Percentiles rank a stretch among this genome's conserved stretches.
phyloP scores from a whole-genome alignment of 768 basidiomycete species.

The Mycena metata region DNA sequence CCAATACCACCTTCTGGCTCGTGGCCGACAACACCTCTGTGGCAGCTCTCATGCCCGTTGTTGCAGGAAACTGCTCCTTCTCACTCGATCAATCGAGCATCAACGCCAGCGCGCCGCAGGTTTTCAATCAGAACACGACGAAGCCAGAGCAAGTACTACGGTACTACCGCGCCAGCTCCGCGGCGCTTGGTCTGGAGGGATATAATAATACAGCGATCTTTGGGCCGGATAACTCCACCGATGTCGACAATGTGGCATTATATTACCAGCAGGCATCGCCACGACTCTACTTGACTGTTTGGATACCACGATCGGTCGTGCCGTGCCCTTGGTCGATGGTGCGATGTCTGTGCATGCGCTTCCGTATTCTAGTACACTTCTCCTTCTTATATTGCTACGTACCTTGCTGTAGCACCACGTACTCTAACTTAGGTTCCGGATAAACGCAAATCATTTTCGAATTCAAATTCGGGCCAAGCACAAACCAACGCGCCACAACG shows the following conservation, averaged over 20 bases:
- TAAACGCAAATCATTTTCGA: too few relatives aligned
- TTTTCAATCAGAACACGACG: conserved; percentile 49
- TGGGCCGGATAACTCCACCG: conserved; percentile 42
- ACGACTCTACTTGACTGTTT: conserved; percentile 59
- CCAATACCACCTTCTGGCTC: conserved; percentile 56
- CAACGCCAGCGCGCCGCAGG: conserved; percentile 43
- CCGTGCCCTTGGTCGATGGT: conserved; percentile 26
- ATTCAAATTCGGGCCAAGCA: too few relatives aligned
- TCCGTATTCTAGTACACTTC: too few relatives aligned
- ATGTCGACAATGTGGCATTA: conserved; percentile 44
- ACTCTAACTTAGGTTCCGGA: too few relatives aligned
- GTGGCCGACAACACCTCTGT: conserved; percentile 63
- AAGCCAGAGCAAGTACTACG: conserved; percentile 66
- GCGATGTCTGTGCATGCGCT: neutral
- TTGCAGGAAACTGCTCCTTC: conserved; percentile 57
- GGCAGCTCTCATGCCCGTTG: conserved; percentile 51
- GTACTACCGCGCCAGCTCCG: conserved; percentile 71
- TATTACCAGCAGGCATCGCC: conserved; percentile 60
- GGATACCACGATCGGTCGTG: conserved; percentile 63
- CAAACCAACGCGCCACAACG: too few relatives aligned
- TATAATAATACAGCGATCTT: conserved; percentile 72
- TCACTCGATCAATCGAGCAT: conserved; percentile 48
- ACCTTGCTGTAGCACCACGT: too few relatives aligned
- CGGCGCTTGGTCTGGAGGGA: conserved; percentile 67
- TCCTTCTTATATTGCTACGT: too few relatives aligned